A percentile compares a stretch with the other conserved stretches of the same genome.
Conservation (phyloP, 2,329 filamentous ascomycete species). For the Ophioceras dolichostomum region DNA sequence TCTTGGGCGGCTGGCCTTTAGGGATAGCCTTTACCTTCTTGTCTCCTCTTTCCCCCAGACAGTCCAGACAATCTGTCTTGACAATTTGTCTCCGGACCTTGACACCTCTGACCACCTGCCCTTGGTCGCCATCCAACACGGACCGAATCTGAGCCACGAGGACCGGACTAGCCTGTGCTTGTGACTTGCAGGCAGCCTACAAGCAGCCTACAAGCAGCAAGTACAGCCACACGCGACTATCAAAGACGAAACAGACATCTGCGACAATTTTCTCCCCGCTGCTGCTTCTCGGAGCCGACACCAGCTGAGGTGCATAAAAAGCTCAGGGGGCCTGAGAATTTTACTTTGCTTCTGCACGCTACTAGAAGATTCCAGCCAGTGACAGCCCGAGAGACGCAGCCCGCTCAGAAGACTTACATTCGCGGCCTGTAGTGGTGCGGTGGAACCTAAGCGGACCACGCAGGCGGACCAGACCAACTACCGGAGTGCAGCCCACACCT, state of each 20-base stretch:
- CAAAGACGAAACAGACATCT: neutral
- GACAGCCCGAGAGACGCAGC: neutral
- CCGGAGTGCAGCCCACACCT: no score
- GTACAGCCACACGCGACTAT: neutral
- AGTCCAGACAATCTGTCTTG: no score
- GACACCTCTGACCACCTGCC: no score
- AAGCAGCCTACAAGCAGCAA: neutral
- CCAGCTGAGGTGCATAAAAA: neutral
- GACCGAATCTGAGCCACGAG: neutral
- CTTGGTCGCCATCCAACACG: no score
- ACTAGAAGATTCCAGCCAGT: neutral
- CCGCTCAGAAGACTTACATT: neutral
- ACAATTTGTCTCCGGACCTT: no score
- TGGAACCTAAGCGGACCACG: no score
- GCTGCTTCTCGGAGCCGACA: no score
- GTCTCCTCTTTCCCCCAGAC: neutral
- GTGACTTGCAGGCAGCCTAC: neutral
- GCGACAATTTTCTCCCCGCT: neutral
- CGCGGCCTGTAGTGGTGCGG: slow-evolving; percentile 1
- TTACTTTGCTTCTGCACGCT: neutral
- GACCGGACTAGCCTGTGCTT: neutral
- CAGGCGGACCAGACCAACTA: no score
- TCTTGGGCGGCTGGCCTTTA: no score
- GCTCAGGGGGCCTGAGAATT: neutral
- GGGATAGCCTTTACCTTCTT: no score